Evolutionary conservation across 2,329 filamentous ascomycete species (phyloP).

Genomic region (Phyllosticta citribraziliensis): DNA sequence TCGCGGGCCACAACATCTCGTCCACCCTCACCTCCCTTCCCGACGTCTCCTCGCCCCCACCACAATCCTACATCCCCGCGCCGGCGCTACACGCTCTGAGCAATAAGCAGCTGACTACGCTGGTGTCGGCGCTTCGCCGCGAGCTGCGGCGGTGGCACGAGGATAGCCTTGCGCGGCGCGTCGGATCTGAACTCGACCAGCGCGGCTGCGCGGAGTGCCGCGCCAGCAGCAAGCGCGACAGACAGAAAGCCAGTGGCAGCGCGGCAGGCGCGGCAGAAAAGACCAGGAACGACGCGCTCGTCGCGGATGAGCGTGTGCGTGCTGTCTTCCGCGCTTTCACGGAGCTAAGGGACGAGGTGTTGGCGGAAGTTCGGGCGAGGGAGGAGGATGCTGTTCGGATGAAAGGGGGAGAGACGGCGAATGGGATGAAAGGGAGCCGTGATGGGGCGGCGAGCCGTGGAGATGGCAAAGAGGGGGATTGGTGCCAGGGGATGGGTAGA

Average conservation of each 20-base stretch:
- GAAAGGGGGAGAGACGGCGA: neutral
- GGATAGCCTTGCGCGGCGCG: neutral
- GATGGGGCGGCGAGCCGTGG: neutral
- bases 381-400: neutral
- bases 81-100: neutral
- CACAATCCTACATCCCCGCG: neutral
- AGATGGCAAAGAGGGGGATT: neutral
- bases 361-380: conserved; percentile 1
- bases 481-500: neutral
- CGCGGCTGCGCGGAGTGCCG: neutral
- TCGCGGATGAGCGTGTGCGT: conserved; percentile 1
- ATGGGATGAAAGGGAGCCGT: neutral
- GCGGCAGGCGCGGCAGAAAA: neutral
- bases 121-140: conserved; percentile 1
- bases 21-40: neutral
- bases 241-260: neutral
- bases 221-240: neutral
- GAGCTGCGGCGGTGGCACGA: conserved; percentile 8
- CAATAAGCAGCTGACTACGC: neutral
- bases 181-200: neutral
- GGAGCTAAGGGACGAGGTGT: conserved; percentile 6
- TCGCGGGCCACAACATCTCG: conserved; percentile 11
- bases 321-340: conserved; percentile 7
- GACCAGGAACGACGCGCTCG: neutral
- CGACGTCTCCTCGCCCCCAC: neutral